Conservation (phyloP, 2,329 filamentous ascomycete species). For the Coniochaeta ligniaria region DNA sequence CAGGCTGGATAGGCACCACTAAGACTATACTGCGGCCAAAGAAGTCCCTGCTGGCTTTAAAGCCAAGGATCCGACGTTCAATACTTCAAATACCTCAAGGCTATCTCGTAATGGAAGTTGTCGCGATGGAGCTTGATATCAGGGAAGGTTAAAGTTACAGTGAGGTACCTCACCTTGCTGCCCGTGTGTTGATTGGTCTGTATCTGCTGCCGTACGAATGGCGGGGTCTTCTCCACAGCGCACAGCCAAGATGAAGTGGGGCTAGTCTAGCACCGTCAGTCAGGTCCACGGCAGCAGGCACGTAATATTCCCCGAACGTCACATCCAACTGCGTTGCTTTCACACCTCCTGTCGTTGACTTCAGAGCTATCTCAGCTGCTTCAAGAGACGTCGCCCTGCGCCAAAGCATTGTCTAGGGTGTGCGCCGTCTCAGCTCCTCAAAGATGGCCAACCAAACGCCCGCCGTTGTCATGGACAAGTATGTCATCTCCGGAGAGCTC, state of each 20-base stretch:
- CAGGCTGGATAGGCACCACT: not conserved
- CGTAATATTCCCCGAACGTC: not conserved
- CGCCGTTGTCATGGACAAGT: constrained; percentile 99
- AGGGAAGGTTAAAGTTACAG: too few relatives aligned
- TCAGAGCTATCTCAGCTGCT: constrained; percentile 7
- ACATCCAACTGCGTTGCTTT: not conserved
- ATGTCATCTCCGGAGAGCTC: constrained; percentile 15
- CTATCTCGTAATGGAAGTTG: too few relatives aligned
- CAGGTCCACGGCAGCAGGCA: constrained; percentile 1
- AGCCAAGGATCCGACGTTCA: not conserved
- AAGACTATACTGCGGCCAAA: not conserved
- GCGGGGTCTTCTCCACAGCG: not conserved
- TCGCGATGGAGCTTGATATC: too few relatives aligned
- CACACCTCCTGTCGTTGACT: not conserved
- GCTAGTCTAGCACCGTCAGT: not conserved
- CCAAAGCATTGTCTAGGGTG: not conserved
- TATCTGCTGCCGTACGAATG: not conserved
- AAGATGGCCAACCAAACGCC: constrained; percentile 96
- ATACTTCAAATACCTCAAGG: not conserved
- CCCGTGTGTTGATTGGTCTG: too few relatives aligned
- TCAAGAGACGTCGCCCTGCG: not conserved
- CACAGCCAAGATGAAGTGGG: not conserved
- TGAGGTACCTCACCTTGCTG: too few relatives aligned
- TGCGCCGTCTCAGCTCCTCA: constrained; percentile 17
- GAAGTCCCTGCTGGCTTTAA: not conserved